Base-by-base conservation (phyloP, 1,284 basidiomycete genomes). In the Kwoniella shivajii region DNA sequence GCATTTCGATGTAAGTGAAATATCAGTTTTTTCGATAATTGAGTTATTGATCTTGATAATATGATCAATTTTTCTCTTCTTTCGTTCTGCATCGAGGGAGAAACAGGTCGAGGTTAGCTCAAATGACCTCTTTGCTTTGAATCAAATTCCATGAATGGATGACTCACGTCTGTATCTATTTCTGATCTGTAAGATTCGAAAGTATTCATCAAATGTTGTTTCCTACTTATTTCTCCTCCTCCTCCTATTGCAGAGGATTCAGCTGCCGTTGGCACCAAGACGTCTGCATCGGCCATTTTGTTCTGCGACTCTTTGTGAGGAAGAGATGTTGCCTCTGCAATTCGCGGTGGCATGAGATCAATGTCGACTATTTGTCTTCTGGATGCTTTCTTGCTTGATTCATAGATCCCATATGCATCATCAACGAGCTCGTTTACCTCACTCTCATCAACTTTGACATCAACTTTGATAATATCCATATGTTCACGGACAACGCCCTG, bases 11-110 rank as follows among this genome's bases (percentile, higher is more conserved):
- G 95, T 3, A 98, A 82, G 46, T 92, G 86, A 71, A 98, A 98
- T 61, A 99, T 98, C 69, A 88, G 82, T 77, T 92, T 94, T 76
- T 99, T 99, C 44, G 92, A 92, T n/a, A 90, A 82, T 63, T 86
- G 89, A 14, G 94, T 98, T 62, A 92, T 84, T 74, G 96, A 93
- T 31, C 95, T 77, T 6, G 82, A 82, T 9, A 77, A 57, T 57
- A 78, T 76, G 58, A 79, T 78, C 43, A 79, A 60, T 22, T 71
- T 61, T 67, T 79, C 78, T 51, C 78, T 60, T 14, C 74, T 63
- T 57, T 78, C 77, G 50, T 77, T 79, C 76, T 79, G 58, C 0
- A 37, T 31, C 4, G 6, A 26, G 34, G 22, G 9, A 10, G n/a
- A 2, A 24, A n/a, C n/a, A n/a, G n/a, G n/a, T n/a, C n/a, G n/a